Percentiles rank a stretch among this genome's conserved stretches.
Evolutionary conservation across 2,329 filamentous ascomycete species (phyloP).

Genomic region (Eurotiales sp.): DNA sequence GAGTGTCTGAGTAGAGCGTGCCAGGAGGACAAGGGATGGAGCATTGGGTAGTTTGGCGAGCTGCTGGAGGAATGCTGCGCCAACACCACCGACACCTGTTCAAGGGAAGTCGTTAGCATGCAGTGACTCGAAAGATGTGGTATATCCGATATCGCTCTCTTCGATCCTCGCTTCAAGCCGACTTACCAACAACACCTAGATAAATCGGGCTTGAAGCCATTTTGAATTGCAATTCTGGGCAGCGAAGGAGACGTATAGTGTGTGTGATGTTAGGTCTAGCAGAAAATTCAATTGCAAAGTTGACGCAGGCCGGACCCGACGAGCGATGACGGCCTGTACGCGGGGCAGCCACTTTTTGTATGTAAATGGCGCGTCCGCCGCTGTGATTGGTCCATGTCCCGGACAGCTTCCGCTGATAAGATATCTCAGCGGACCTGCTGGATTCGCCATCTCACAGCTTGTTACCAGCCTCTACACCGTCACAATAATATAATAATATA

Average conservation of each 20-base stretch:
- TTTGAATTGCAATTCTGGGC: not conserved
- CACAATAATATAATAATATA: not conserved
- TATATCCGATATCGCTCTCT: not conserved
- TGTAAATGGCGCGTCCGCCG: not conserved
- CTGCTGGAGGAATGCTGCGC: constrained; percentile 84
- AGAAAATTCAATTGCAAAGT: not conserved
- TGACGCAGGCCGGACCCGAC: not conserved
- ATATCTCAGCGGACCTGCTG: too few relatives aligned
- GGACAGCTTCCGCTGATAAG: too few relatives aligned
- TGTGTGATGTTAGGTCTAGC: not conserved
- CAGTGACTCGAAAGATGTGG: not conserved
- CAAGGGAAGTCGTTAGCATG: not conserved
- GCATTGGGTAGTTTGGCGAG: constrained; percentile 66
- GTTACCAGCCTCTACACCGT: too few relatives aligned
- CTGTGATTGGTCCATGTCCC: constrained; percentile 13
- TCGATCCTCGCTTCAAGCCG: too few relatives aligned
- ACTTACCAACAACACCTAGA: constrained; percentile 41
- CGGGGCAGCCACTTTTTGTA: not conserved
- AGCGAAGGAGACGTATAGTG: not conserved
- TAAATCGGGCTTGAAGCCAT: constrained; percentile 37
- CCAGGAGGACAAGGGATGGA: constrained; percentile 77
- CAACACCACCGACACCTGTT: constrained; percentile 84
- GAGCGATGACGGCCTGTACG: too few relatives aligned
- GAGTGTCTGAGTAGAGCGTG: constrained; percentile 78
- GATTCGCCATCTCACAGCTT: not conserved